Evolutionary conservation across 805 yeast genomes (phyloP), one percentile per base, ranked within the genome.

Genomic region (Candida ponderosae): DNA sequence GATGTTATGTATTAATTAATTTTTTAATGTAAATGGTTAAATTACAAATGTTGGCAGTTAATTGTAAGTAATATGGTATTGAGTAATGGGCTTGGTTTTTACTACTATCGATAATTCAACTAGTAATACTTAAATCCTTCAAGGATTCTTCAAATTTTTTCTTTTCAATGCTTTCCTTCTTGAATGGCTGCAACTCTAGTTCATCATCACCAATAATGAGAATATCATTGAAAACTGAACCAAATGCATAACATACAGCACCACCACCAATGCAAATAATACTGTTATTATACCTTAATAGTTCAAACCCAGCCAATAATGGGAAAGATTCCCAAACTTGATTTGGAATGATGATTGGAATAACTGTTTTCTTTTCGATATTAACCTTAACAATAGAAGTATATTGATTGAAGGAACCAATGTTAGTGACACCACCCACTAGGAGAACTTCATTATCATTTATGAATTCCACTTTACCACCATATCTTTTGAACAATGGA

Each of bases 191-290:
- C 11, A 24, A 13, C 4, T 24, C 28, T 4, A 24, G 14, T 5
- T 24, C 6, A 7, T 33, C 34, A 17, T 38, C 38, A 8, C 45
- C 48, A 20, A 41, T 19, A 5, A 40, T 26, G 15, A 47, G 18
- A 18, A 34, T 17, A 26, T 41, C 41, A 36, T 72, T 72, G 69
- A 73, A 70, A 17, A 66, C 66, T 0, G 79, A 65, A 0, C 95
- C 95, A 59, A 83, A 85, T 1, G 89, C 81, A 45, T 80, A 84
- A 51, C 94, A 84, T 1, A 83, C 86, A 0, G 83, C 89, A 4
- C 94, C 94, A 4, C 94, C 90, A 8, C 79, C 82, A 31, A 74
- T 44, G 4, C 57, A 32, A 17, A 58, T 37, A 6, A 54, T 17
- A 6, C 44, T 44, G 3, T 40, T 38, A n/a, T 44, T 33, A 4